Conservation (phyloP, 2,329 filamentous ascomycete genomes). For the Paramyrothecium roridum region DNA sequence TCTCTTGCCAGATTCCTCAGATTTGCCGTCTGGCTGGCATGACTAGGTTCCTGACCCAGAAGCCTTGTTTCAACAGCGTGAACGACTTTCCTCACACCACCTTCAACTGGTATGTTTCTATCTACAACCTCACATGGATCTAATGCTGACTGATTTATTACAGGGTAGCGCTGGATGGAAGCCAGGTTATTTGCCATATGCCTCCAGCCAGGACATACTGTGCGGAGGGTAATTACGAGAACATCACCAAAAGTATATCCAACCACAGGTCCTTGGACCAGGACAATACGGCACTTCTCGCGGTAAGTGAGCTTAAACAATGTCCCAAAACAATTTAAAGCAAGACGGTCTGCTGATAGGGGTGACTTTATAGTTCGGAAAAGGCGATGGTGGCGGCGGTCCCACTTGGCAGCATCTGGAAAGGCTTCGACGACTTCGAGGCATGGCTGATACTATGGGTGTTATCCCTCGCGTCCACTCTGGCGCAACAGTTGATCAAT, state of each 20-base stretch:
- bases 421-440: constrained; percentile 57
- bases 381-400: constrained; percentile 2
- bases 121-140: no score
- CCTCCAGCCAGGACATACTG: constrained; percentile 86
- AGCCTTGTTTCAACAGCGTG: constrained; percentile 72
- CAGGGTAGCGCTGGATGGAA: constrained; percentile 59
- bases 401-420: constrained; percentile 41
- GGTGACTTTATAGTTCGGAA: background rate
- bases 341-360: background rate
- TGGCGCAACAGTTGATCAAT: constrained; percentile 63
- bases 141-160: background rate
- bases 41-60: constrained; percentile 67
- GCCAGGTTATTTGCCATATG: constrained; percentile 72
- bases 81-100: constrained; percentile 71
- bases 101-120: constrained; percentile 56
- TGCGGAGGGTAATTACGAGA: constrained; percentile 81
- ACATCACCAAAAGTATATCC: constrained; percentile 77
- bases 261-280: constrained; percentile 90
- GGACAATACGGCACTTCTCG: constrained; percentile 79
- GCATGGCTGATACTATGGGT: constrained; percentile 57
- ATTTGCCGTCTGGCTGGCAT: constrained; percentile 64
- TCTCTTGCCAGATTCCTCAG: constrained; percentile 65
- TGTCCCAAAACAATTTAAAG: background rate
- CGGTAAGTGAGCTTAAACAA: constrained; percentile 1
- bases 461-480: constrained; percentile 60